phyloP scores from a whole-genome alignment of 371 early-diverging fungal species.

The Nosema muscidifuracis region DNA sequence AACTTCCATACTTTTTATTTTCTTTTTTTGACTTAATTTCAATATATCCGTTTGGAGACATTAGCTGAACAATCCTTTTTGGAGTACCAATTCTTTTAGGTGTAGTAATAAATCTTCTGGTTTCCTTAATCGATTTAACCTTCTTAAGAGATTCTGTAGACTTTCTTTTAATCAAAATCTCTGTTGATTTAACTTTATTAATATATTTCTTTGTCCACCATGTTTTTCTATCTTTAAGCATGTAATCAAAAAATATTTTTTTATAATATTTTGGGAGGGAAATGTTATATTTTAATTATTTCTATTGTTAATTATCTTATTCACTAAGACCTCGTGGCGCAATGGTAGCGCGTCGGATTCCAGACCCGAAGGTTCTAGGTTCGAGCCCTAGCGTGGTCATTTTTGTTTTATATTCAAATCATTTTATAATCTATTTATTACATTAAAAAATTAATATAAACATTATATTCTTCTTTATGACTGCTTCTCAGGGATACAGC shows the following conservation, averaged over 20 bases:
- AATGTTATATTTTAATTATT: not conserved
- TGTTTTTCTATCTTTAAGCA: not conserved
- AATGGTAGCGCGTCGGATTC: constrained; percentile 62
- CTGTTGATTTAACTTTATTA: constrained; percentile 24
- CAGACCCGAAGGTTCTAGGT: constrained; percentile 58
- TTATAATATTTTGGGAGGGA: constrained; percentile 32
- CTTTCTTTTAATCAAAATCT: constrained; percentile 14
- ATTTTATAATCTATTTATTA: no score
- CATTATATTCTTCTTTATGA: no score
- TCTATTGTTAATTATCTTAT: not conserved
- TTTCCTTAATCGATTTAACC: constrained; percentile 2
- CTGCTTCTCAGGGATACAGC: no score
- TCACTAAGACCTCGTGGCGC: constrained; percentile 50
- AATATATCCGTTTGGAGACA: constrained; percentile 16
- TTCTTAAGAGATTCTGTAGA: no score
- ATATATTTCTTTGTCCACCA: constrained; percentile 27
- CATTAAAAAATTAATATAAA: no score
- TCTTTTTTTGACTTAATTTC: constrained; percentile 12
- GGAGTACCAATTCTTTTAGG: constrained; percentile 29
- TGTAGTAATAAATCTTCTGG: not conserved
- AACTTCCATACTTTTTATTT: constrained; percentile 14
- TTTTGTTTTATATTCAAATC: constrained; percentile 8
- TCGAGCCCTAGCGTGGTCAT: constrained; percentile 55
- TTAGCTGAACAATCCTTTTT: constrained; percentile 8
- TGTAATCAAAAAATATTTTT: not conserved